These are phyloP conservation scores for Coleophoma eucalyptorum DNA, from an alignment of 2,329 filamentous ascomycete species.

Conservation along the genomic window DNA sequence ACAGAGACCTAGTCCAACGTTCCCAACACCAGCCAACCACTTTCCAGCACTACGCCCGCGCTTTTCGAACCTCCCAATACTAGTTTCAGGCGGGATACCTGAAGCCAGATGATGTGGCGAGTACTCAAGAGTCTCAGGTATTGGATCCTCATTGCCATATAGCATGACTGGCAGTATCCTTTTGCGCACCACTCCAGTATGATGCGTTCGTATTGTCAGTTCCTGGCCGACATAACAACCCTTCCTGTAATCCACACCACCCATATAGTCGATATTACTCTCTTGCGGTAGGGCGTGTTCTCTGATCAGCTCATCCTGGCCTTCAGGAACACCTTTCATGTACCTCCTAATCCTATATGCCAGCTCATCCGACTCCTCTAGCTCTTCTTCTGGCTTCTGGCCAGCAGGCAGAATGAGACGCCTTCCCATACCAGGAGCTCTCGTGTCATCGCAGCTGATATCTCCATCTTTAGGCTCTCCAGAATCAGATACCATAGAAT, in stretches of 20 bases:
- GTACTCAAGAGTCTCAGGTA: slow-evolving; percentile 43
- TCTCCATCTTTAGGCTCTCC: slow-evolving; percentile 8
- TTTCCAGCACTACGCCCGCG: slow-evolving; percentile 74
- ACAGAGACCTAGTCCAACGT: slow-evolving; percentile 83
- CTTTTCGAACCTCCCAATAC: slow-evolving; percentile 47
- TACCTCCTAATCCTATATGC: slow-evolving; percentile 76
- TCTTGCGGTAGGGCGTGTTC: slow-evolving; percentile 80
- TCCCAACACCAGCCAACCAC: slow-evolving; percentile 75
- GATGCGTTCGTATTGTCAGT: slow-evolving; percentile 90
- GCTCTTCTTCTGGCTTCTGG: slow-evolving; percentile 21
- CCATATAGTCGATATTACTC: slow-evolving; percentile 81
- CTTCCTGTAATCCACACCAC: slow-evolving; percentile 87
- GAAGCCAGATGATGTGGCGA: slow-evolving; percentile 27
- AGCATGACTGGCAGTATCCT: slow-evolving; percentile 78
- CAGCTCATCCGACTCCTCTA: slow-evolving; percentile 45
- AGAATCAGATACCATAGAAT: slow-evolving; percentile 3
- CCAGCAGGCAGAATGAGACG: slow-evolving; percentile 39
- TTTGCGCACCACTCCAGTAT: slow-evolving; percentile 91
- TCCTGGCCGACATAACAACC: slow-evolving; percentile 98
- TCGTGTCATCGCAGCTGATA: slow-evolving; percentile 37
- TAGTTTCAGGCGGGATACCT: slow-evolving; percentile 35
- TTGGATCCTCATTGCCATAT: slow-evolving; percentile 47
- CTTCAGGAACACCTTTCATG: slow-evolving; percentile 78
- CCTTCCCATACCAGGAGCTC: slow-evolving; percentile 53
- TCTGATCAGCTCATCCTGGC: slow-evolving; percentile 70